Conservation (phyloP, 192 early-diverging fungal genomes). For the Helicostylum pulchrum region DNA sequence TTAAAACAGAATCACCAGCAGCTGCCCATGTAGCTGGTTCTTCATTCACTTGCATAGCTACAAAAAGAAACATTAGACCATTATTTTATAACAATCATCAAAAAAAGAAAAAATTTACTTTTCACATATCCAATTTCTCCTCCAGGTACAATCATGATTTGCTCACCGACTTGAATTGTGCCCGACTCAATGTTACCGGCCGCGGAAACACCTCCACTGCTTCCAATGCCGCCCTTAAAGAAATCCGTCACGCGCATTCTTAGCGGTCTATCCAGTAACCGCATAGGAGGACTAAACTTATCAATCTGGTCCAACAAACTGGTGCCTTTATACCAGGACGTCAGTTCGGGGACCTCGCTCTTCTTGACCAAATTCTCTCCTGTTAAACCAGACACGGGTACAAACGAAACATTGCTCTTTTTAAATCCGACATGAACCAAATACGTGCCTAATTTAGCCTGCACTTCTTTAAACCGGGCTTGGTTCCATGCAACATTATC, state of each 20-base stretch:
- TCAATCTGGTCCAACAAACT: constrained; percentile 74
- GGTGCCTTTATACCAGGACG: constrained; percentile 76
- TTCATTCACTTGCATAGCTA: constrained; percentile 73
- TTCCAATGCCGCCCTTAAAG: constrained; percentile 84
- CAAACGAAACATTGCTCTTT: constrained; percentile 68
- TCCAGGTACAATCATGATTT: constrained; percentile 78
- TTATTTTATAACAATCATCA: not conserved
- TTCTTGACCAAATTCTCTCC: constrained; percentile 78
- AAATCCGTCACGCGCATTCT: constrained; percentile 84
- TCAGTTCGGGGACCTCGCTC: constrained; percentile 41
- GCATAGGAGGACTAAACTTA: constrained; percentile 69
- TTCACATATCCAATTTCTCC: constrained; percentile 73
- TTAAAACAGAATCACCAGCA: constrained; percentile 86
- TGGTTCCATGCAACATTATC: constrained; percentile 86
- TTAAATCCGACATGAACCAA: constrained; percentile 79
- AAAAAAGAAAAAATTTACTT: constrained; percentile 56
- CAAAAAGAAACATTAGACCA: constrained; percentile 3
- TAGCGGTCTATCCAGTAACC: constrained; percentile 78
- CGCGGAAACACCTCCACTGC: constrained; percentile 71
- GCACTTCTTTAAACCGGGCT: constrained; percentile 76
- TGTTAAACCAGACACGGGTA: constrained; percentile 90
- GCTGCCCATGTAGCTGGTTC: constrained; percentile 81
- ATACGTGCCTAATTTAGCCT: constrained; percentile 62
- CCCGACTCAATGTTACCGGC: constrained; percentile 88
- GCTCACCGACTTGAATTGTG: constrained; percentile 83